phyloP scores from a whole-genome alignment of 179 eudicot species.

The Patellifolia procumbens region DNA sequence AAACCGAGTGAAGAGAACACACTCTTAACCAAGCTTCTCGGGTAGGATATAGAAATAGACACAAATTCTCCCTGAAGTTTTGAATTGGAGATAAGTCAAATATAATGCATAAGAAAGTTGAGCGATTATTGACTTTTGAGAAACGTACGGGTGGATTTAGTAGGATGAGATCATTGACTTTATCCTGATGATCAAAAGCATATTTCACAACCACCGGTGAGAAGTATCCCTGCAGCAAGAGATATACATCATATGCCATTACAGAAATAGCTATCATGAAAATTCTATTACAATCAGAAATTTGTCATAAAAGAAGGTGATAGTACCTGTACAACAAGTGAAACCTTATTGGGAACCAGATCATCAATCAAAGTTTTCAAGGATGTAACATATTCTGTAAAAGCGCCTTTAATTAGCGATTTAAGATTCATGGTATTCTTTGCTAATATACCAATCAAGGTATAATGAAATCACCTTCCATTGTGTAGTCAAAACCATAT shows the following conservation, averaged over 20 bases:
- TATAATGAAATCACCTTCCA: constrained; percentile 60
- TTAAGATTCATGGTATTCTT: constrained; percentile 1
- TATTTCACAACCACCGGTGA: constrained; percentile 88
- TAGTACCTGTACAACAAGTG: constrained; percentile 84
- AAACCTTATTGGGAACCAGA: constrained; percentile 57
- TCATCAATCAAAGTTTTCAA: constrained; percentile 72
- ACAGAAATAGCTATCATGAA: not conserved
- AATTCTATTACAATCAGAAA: not conserved
- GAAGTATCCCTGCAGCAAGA: constrained; percentile 77
- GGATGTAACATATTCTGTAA: constrained; percentile 79
- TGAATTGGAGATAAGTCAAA: not conserved
- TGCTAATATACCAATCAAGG: not conserved
- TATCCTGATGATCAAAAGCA: constrained; percentile 79
- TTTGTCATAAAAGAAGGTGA: not conserved
- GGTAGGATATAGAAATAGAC: not conserved
- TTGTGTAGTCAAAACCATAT: constrained; percentile 93
- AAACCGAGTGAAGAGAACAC: too few species aligned
- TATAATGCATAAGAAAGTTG: not conserved
- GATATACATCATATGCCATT: constrained; percentile 2
- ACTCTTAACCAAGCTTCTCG: not conserved
- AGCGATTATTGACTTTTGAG: constrained; percentile 7
- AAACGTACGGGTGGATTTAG: constrained; percentile 90
- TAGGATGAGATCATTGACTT: constrained; percentile 74
- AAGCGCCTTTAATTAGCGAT: constrained; percentile 19
- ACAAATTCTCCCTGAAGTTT: not conserved